Base-by-base conservation (phyloP, 805 yeast species). In the Metschnikowia vanudenii region DNA sequence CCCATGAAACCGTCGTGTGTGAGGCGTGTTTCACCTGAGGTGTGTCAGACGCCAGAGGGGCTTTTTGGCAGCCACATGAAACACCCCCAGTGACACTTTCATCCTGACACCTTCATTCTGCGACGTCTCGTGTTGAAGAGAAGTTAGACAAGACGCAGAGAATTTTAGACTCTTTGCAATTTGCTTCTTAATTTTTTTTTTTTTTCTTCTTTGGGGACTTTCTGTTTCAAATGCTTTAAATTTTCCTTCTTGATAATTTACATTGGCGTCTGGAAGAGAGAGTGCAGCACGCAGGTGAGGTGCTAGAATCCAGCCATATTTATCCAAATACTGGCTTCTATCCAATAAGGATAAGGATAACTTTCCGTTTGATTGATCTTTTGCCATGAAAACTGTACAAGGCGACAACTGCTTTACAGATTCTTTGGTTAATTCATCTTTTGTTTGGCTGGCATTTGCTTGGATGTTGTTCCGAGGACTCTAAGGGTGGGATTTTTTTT, bases 301-400 rank as follows among this genome's bases (percentile, higher is more conserved):
- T n/a, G 74, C 77, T 48, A 72, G 88, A 46, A 85, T 90, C 3
- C 91, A 96, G 96, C 77, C 89, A 0, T 84, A 84, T 57, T 63
- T 92, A 12, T 76, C 80, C 18, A 80, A 81, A 41, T 84, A 96
- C 0, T 76, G 79, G 16, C 67, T 90, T 24, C 68, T 89, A 1
- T 82, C 84, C 12, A 73, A 75, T 40, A 74, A 78, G 46, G 74
- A 74, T 2, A 80, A 79, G 51, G 88, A 86, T 36, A 91, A 92
- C 0, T 65, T 80, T 39, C 80, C 82, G 1, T 64, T 79, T 1
- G 74, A 75, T 0, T 73, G 88, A 1, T 69, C 88, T 39, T 90
- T 91, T 2, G 75, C 89, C 4, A 76, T 81, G 17, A 97, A 90
- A 63, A 76, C 83, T 60, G 81, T 85, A 1, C 71, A 71, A 37